phyloP scores from a whole-genome alignment of 2,329 filamentous ascomycete genomes.

The Colletotrichum aenigma region DNA sequence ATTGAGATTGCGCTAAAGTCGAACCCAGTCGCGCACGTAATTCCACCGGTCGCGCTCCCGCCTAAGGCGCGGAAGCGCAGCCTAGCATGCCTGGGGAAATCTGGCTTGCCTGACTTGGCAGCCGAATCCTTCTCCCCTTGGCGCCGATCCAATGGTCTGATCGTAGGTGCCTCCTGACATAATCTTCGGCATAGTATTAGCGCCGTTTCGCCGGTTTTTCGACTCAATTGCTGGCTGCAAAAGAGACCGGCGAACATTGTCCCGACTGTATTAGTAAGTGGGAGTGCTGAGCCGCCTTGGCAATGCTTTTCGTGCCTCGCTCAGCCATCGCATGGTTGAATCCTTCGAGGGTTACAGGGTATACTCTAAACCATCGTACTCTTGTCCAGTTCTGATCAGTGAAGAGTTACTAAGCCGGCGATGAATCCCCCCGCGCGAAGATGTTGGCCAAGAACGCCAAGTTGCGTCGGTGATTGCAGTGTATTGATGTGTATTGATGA shows the following conservation, averaged over 20 bases:
- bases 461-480: neutral
- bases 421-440: neutral
- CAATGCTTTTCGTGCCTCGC: neutral
- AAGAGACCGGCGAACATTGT: neutral
- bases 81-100: neutral
- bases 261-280: neutral
- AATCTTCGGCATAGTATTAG: neutral
- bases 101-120: neutral
- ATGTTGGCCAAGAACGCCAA: neutral
- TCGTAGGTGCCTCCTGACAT: neutral
- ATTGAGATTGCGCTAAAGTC: neutral
- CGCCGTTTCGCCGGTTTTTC: neutral
- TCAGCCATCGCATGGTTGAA: neutral
- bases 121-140: neutral
- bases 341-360: neutral
- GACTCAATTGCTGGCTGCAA: too few relatives aligned
- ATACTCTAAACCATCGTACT: fast-evolving
- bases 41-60: neutral
- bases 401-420: neutral
- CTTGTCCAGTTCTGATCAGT: neutral
- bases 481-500: neutral
- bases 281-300: neutral
- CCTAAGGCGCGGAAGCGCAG: neutral
- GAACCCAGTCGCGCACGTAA: neutral
- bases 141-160: neutral